Percentiles rank a stretch among this genome's conserved stretches.
These are phyloP conservation scores for Ogataea ramenticola DNA, from an alignment of 805 yeast species.

Conservation along the genomic window DNA sequence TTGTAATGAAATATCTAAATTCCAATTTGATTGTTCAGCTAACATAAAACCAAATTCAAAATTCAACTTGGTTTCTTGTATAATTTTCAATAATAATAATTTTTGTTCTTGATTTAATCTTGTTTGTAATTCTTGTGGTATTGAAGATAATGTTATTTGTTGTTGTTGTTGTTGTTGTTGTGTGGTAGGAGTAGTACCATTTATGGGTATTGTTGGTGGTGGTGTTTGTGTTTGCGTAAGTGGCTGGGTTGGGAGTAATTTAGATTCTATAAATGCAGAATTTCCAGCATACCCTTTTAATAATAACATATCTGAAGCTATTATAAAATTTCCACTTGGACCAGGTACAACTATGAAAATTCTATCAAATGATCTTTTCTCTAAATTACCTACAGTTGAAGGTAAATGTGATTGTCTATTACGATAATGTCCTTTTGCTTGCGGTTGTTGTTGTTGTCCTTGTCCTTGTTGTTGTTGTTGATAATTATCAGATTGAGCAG, in stretches of 20 bases:
- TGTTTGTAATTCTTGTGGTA: constrained; percentile 50
- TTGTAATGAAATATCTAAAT: constrained; percentile 57
- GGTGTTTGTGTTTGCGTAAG: constrained; percentile 8
- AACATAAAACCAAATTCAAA: constrained; percentile 77
- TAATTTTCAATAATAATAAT: constrained; percentile 55
- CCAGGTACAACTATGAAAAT: constrained; percentile 69
- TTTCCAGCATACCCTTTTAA: constrained; percentile 53
- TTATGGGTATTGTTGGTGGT: constrained; percentile 10
- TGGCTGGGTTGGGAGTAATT: constrained; percentile 1
- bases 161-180: constrained; percentile 4
- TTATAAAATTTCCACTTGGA: constrained; percentile 60
- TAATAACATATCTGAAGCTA: constrained; percentile 78
- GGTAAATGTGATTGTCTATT: constrained; percentile 2
- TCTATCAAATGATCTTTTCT: constrained; percentile 79
- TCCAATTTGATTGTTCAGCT: constrained; percentile 85
- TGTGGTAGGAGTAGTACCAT: not conserved
- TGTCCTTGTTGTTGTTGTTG: constrained; percentile 4
- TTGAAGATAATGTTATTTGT: constrained; percentile 11
- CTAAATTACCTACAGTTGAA: constrained; percentile 27
- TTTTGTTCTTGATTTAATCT: constrained; percentile 50
- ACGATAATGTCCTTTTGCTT: constrained; percentile 9
- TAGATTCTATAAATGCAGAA: constrained; percentile 42
- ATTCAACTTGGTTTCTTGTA: constrained; percentile 66
- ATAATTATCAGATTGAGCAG: constrained; percentile 40
- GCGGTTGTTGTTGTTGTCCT: constrained; percentile 6